These are phyloP conservation scores for Apostasia ramifera DNA, from an alignment of 106 monocot genomes.

Conservation along the genomic window DNA sequence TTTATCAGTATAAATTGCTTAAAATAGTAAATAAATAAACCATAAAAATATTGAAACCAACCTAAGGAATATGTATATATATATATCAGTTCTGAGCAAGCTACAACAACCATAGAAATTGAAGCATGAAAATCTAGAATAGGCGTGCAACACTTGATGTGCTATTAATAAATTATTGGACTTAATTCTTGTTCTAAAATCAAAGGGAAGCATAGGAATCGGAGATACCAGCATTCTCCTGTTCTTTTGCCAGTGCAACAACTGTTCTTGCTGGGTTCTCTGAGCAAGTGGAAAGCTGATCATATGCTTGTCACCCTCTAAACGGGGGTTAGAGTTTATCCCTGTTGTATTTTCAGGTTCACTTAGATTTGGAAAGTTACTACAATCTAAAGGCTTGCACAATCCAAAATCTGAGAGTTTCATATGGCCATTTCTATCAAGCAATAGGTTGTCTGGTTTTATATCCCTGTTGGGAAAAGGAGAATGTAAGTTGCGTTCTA, in stretches of 20 bases:
- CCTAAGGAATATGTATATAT: too few relatives aligned
- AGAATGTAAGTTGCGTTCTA: neutral
- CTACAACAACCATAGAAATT: too few relatives aligned
- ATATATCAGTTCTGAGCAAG: too few relatives aligned
- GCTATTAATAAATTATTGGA: neutral
- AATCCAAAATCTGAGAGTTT: slow-evolving; percentile 64
- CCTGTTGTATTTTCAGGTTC: slow-evolving; percentile 26
- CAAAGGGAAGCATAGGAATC: neutral
- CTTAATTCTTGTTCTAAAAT: neutral
- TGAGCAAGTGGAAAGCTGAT: slow-evolving; percentile 7
- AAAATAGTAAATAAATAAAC: too few relatives aligned
- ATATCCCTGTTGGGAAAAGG: slow-evolving; percentile 36
- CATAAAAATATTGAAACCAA: too few relatives aligned
- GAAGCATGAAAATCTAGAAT: too few relatives aligned
- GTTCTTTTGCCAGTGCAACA: slow-evolving; percentile 52
- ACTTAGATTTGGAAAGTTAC: slow-evolving; percentile 31
- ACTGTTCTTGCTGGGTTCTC: slow-evolving; percentile 37
- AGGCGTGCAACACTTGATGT: too few relatives aligned
- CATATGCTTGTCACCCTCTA: slow-evolving; percentile 17
- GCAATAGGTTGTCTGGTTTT: slow-evolving; percentile 52
- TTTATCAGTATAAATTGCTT: too few relatives aligned
- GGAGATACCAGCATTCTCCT: slow-evolving; percentile 34
- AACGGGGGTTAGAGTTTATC: slow-evolving; percentile 2
- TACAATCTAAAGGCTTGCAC: slow-evolving; percentile 48
- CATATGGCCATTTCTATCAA: slow-evolving; percentile 54